Percentiles rank a stretch among this genome's conserved stretches.
These are phyloP conservation scores for Candida manassasensis DNA, from an alignment of 805 yeast genomes.

Conservation along the genomic window DNA sequence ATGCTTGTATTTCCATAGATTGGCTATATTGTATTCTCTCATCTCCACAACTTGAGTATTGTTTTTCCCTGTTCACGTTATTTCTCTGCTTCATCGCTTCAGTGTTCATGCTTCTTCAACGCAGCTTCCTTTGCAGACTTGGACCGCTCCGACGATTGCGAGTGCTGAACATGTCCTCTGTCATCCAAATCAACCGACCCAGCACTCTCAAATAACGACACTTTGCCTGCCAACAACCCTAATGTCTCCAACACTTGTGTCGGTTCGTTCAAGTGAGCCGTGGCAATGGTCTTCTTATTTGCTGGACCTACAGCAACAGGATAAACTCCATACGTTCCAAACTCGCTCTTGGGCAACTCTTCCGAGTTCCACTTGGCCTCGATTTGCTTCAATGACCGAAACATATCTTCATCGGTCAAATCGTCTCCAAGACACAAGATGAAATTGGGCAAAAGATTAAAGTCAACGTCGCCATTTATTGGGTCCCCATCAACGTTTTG, in stretches of 20 bases:
- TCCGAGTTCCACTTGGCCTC: constrained; percentile 48
- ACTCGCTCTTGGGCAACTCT: constrained; percentile 39
- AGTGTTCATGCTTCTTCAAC: not conserved
- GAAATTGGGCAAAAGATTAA: constrained; percentile 68
- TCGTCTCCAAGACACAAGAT: constrained; percentile 93
- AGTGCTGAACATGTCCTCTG: constrained; percentile 60
- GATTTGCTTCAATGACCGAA: constrained; percentile 63
- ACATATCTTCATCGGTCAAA: constrained; percentile 97
- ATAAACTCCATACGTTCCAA: constrained; percentile 58
- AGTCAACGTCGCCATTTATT: constrained; percentile 24
- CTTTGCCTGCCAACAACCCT: constrained; percentile 75
- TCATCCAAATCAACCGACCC: constrained; percentile 74
- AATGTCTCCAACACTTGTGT: constrained; percentile 78
- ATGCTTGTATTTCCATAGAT: too few relatives aligned
- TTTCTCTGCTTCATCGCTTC: too few relatives aligned
- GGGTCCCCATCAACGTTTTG: constrained; percentile 32
- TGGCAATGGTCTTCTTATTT: constrained; percentile 77
- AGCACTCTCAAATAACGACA: constrained; percentile 70
- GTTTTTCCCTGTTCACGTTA: too few relatives aligned
- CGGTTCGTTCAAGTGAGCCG: constrained; percentile 81
- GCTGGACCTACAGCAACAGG: constrained; percentile 95
- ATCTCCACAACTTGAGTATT: too few relatives aligned
- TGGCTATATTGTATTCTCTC: too few relatives aligned
- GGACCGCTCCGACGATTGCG: constrained; percentile 42
- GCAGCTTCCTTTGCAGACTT: constrained; percentile 34